These are phyloP conservation scores for Paecilomyces sp. DNA, from an alignment of 2,329 filamentous ascomycete species.

Conservation along the genomic window DNA sequence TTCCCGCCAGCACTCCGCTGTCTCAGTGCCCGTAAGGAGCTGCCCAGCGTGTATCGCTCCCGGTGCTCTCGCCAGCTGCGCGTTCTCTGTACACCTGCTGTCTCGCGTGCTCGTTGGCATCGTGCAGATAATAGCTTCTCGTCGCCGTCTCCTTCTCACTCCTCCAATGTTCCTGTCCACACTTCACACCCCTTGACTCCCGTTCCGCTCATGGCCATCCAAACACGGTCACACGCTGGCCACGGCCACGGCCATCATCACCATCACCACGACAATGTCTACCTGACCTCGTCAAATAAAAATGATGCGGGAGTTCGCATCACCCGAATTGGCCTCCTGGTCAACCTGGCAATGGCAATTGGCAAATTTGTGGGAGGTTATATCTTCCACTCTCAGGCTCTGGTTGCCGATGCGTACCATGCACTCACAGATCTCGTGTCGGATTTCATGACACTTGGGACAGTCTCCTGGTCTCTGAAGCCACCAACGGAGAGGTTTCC, in stretches of 20 bases:
- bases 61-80: conserved; percentile 12
- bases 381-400: conserved; percentile 87
- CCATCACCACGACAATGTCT: conserved; percentile 79
- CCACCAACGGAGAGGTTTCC: conserved; percentile 79
- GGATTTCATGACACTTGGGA: conserved; percentile 87
- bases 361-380: conserved; percentile 90
- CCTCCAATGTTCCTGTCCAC: neutral
- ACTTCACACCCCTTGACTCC: conserved; percentile 22
- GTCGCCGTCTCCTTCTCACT: conserved; percentile 2
- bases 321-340: conserved; percentile 78
- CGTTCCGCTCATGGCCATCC: conserved; percentile 28
- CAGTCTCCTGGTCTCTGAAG: conserved; percentile 86
- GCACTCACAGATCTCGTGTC: conserved; percentile 92
- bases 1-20: conserved; percentile 6
- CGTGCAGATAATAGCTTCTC: conserved; percentile 6
- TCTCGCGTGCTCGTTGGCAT: conserved; percentile 1
- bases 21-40: conserved; percentile 7
- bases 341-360: conserved; percentile 90
- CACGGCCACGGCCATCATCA: conserved; percentile 57
- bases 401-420: conserved; percentile 91
- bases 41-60: conserved; percentile 5
- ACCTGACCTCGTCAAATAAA: conserved; percentile 73
- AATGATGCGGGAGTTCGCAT: conserved; percentile 91
- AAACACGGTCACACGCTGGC: conserved; percentile 44
- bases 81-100: conserved; percentile 14